A percentile compares a stretch with the other conserved stretches of the same genome.
These are phyloP conservation scores for Talaromyces amestolkiae DNA, from an alignment of 2,329 filamentous ascomycete species.

Conservation along the genomic window DNA sequence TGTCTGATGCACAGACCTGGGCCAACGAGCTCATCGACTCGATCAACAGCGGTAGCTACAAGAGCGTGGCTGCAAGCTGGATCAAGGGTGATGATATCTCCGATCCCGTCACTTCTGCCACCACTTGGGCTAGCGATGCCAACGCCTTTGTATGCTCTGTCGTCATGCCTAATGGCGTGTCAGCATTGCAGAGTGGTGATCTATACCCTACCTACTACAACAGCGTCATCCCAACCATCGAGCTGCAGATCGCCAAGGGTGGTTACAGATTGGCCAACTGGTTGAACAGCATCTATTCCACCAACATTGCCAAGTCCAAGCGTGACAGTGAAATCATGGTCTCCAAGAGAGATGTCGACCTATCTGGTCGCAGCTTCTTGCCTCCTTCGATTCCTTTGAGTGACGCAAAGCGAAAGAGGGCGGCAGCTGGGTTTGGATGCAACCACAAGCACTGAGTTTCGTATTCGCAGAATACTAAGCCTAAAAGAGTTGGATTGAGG, in stretches of 20 bases:
- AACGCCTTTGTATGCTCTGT: slow-evolving; percentile 20
- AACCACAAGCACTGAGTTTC: neutral
- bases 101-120: slow-evolving; percentile 18
- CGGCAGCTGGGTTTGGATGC: slow-evolving; percentile 1
- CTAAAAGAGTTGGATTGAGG: neutral
- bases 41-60: slow-evolving; percentile 9
- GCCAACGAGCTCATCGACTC: slow-evolving; percentile 16
- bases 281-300: slow-evolving; percentile 17
- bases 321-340: neutral
- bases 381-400: slow-evolving; percentile 6
- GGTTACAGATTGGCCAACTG: slow-evolving; percentile 21
- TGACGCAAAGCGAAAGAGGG: neutral
- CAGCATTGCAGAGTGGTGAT: slow-evolving; percentile 20
- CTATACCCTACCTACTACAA: slow-evolving; percentile 22
- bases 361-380: slow-evolving; percentile 4
- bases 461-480: neutral
- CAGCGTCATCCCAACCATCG: slow-evolving; percentile 22
- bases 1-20: slow-evolving; percentile 18
- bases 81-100: slow-evolving; percentile 18
- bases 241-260: slow-evolving; percentile 21
- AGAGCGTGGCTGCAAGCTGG: slow-evolving; percentile 15
- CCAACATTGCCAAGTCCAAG: neutral
- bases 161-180: slow-evolving; percentile 21
- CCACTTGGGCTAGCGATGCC: slow-evolving; percentile 21
- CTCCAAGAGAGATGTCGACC: neutral